Conservation (phyloP, 2,329 filamentous ascomycete species). For the Xylariaceae sp. region DNA sequence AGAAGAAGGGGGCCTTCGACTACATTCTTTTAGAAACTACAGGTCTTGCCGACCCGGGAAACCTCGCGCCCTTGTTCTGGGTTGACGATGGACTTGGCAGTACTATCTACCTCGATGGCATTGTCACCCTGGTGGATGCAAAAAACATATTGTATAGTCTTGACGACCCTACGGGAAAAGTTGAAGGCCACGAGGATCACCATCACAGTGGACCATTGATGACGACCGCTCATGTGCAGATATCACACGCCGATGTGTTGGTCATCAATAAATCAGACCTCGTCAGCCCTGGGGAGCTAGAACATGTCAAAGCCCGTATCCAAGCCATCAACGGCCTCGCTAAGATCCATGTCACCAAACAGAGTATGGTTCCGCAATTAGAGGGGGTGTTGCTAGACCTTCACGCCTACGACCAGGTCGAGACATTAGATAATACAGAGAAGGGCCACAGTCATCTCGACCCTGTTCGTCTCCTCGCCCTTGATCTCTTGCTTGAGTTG, state of each 20-base stretch:
- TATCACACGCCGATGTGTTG: slow-evolving; percentile 93
- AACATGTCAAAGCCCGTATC: slow-evolving; percentile 66
- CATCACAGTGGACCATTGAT: slow-evolving; percentile 61
- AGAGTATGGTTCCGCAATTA: slow-evolving; percentile 73
- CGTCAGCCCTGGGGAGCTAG: slow-evolving; percentile 65
- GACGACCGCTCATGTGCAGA: slow-evolving; percentile 92
- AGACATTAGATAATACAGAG: slow-evolving; percentile 63
- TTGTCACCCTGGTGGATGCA: slow-evolving; percentile 92
- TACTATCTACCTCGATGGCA: slow-evolving; percentile 93
- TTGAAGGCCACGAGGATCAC: slow-evolving; percentile 50
- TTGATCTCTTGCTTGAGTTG: not conserved
- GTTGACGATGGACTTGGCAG: slow-evolving; percentile 93
- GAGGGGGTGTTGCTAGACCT: slow-evolving; percentile 86
- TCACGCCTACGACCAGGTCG: slow-evolving; percentile 85
- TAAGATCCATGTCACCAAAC: slow-evolving; percentile 75
- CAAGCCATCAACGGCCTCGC: slow-evolving; percentile 86
- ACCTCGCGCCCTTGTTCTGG: slow-evolving; percentile 95
- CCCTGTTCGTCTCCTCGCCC: slow-evolving; percentile 54
- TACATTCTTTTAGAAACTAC: slow-evolving; percentile 98
- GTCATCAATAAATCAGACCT: slow-evolving; percentile 93
- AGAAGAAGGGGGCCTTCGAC: slow-evolving; percentile 88
- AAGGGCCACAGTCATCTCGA: slow-evolving; percentile 92
- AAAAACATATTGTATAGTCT: slow-evolving; percentile 84
- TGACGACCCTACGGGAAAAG: slow-evolving; percentile 62
- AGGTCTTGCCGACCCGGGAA: slow-evolving; percentile 89